Conservation (phyloP, 2,329 filamentous ascomycete species). For the Erysiphe pulchra region DNA sequence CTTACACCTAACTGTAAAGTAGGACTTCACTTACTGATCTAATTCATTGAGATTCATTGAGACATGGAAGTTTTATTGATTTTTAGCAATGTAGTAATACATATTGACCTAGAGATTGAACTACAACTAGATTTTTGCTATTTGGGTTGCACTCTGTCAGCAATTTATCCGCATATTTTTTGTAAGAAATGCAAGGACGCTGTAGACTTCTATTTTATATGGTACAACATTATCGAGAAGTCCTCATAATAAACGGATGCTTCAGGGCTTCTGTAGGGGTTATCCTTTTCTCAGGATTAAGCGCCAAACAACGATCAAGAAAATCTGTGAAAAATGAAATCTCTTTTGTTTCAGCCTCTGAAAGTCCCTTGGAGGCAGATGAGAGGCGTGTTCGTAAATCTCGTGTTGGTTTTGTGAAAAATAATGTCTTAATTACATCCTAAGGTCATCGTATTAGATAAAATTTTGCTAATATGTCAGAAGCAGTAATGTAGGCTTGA, state of each 20-base stretch:
- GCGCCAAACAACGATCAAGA: constrained; percentile 60
- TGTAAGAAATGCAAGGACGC: no score
- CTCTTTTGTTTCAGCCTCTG: constrained; percentile 48
- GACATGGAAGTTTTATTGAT: no score
- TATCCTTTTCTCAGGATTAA: constrained; percentile 83
- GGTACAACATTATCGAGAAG: not conserved
- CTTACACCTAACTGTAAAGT: no score
- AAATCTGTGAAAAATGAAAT: constrained; percentile 67
- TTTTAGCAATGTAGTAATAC: no score
- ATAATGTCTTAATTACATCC: constrained; percentile 41
- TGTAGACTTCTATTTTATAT: no score
- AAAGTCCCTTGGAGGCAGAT: constrained; percentile 48
- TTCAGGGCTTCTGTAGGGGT: constrained; percentile 65
- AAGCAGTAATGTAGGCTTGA: not conserved
- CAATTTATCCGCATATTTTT: no score
- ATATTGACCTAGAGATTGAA: no score
- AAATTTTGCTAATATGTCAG: not conserved
- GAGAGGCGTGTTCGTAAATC: constrained; percentile 63
- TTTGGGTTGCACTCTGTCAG: no score
- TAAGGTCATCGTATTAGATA: constrained; percentile 13
- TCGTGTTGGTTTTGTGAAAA: constrained; percentile 48
- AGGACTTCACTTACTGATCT: no score
- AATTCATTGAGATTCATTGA: no score
- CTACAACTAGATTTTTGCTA: no score
- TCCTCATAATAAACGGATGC: constrained; percentile 51